These are phyloP conservation scores for Veloporphyrellus conicus DNA, from an alignment of 1,284 basidiomycete genomes.

Conservation along the genomic window DNA sequence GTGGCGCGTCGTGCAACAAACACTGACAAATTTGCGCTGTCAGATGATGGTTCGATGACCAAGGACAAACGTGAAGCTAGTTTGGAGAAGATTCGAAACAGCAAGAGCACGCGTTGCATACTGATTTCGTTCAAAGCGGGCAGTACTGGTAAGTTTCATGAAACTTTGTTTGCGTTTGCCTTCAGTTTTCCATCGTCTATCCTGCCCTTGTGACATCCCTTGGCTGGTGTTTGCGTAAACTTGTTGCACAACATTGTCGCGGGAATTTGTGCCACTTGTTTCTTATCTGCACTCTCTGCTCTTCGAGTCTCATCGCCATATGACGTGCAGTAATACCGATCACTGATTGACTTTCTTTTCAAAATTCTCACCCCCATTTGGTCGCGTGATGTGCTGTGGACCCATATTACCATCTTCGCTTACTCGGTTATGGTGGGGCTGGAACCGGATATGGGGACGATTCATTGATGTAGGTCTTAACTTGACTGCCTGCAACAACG, in stretches of 20 bases:
- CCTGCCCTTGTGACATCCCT: background rate
- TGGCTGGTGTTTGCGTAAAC: background rate
- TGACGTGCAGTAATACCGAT: background rate
- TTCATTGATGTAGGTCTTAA: conserved; percentile 65
- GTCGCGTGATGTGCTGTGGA: conserved; percentile 1
- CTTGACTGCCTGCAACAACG: conserved; percentile 90
- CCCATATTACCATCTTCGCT: background rate
- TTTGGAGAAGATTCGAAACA: conserved; percentile 68
- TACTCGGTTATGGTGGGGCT: background rate
- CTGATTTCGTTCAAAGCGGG: conserved; percentile 97
- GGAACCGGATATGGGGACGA: background rate
- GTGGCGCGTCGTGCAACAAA: background rate
- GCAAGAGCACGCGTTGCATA: conserved; percentile 64
- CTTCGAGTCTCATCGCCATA: background rate
- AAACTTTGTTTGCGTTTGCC: background rate
- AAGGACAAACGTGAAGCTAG: conserved; percentile 73
- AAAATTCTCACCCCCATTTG: background rate
- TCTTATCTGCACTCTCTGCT: background rate
- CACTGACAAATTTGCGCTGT: conserved; percentile 3
- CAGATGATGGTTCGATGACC: conserved; percentile 86
- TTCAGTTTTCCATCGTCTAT: background rate
- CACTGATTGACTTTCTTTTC: conserved; percentile 15
- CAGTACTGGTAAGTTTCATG: conserved; percentile 62
- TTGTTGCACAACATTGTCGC: background rate
- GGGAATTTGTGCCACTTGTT: background rate